A percentile compares a stretch with the other conserved stretches of the same genome.
phyloP scores from a whole-genome alignment of 163 green algal genomes.

The Chloroidium sp. region DNA sequence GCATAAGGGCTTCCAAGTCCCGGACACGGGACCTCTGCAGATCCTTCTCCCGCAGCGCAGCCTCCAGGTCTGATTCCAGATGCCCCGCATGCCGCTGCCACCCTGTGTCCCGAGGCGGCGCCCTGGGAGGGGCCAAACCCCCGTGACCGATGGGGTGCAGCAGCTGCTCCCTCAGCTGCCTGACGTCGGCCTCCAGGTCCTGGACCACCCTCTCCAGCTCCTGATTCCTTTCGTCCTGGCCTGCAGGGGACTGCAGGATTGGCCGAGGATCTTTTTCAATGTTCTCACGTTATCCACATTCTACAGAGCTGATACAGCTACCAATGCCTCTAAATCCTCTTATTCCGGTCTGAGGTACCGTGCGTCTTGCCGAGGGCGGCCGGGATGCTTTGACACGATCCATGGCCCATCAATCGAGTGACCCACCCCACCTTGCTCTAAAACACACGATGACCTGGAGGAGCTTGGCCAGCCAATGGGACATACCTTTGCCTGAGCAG shows the following conservation, averaged over 20 bases:
- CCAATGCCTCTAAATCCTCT: background rate
- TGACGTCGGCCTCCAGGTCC: background rate
- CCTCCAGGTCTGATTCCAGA: too few species aligned
- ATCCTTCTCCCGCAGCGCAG: too few species aligned
- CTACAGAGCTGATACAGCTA: background rate
- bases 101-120: too few species aligned
- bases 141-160: background rate
- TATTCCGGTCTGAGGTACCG: background rate
- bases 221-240: background rate
- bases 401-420: too few species aligned
- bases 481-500: too few species aligned
- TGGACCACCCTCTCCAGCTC: background rate
- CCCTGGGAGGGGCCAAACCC: too few species aligned
- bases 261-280: background rate
- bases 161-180: background rate
- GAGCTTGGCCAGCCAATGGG: too few species aligned
- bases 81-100: too few species aligned
- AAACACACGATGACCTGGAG: too few species aligned
- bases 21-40: too few species aligned
- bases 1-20: too few species aligned
- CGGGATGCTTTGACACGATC: background rate
- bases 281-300: background rate
- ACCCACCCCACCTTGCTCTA: too few species aligned
- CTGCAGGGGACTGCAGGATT: background rate
- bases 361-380: background rate